A percentile compares a stretch with the other conserved stretches of the same genome.
phyloP scores from a whole-genome alignment of 2,329 filamentous ascomycete species.

The Akanthomyces dipterigenus region DNA sequence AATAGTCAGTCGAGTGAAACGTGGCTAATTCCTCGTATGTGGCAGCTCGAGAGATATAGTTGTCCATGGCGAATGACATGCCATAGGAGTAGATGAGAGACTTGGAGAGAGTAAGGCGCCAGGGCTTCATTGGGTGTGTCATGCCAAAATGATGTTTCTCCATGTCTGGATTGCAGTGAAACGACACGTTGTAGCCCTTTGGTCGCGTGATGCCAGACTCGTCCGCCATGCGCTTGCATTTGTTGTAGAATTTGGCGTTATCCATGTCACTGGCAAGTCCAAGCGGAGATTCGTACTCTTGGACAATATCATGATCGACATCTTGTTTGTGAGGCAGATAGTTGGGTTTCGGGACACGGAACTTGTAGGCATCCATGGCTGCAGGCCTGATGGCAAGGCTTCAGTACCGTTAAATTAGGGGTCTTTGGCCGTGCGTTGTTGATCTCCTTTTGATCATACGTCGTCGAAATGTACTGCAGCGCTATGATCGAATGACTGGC shows the following conservation, averaged over 20 bases:
- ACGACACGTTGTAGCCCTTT: conserved; percentile 85
- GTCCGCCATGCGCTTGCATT: conserved; percentile 49
- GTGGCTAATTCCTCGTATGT: conserved; percentile 80
- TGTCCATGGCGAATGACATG: conserved; percentile 94
- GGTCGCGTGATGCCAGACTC: conserved; percentile 69
- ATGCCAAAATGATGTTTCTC: conserved; percentile 96
- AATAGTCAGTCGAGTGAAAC: conserved; percentile 84
- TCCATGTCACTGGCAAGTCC: conserved; percentile 46
- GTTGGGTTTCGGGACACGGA: conserved; percentile 51
- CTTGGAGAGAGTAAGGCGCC: conserved; percentile 92
- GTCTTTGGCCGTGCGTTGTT: not conserved
- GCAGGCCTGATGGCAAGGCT: conserved; percentile 14
- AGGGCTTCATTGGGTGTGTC: conserved; percentile 98
- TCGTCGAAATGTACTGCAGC: not conserved
- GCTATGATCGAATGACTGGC: not conserved
- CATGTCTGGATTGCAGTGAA: conserved; percentile 90
- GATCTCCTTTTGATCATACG: not conserved
- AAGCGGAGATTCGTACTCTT: conserved; percentile 45
- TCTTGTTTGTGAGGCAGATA: conserved; percentile 51
- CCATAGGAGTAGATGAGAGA: conserved; percentile 91
- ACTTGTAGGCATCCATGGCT: conserved; percentile 43
- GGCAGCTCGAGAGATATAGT: conserved; percentile 77
- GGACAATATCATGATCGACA: conserved; percentile 46
- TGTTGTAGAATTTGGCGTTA: conserved; percentile 49
- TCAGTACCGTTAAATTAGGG: not conserved